A percentile compares a stretch with the other conserved stretches of the same genome.
phyloP scores from a whole-genome alignment of 345 rosid species.

The Brassica nigra region DNA sequence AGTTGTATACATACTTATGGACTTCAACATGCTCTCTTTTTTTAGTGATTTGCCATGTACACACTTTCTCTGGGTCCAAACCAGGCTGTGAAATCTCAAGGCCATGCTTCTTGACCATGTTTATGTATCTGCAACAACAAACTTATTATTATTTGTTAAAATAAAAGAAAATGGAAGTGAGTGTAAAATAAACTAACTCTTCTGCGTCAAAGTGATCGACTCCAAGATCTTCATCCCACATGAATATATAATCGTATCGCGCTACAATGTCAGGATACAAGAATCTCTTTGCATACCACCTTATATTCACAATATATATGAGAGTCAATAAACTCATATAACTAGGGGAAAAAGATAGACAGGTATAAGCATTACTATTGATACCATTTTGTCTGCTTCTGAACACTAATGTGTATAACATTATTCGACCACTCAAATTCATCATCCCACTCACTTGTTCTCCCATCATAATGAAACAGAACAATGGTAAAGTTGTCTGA shows the following conservation, averaged over 20 bases:
- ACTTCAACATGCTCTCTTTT: conserved; percentile 78
- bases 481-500: conserved; percentile 76
- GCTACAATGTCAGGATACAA: conserved; percentile 91
- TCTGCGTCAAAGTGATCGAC: conserved; percentile 80
- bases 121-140: conserved; percentile 57
- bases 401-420: conserved; percentile 76
- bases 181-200: conserved; percentile 47
- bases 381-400: conserved; percentile 88
- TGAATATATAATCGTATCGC: conserved; percentile 79
- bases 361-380: not conserved
- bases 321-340: not conserved
- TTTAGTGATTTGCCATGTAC: conserved; percentile 93
- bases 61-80: conserved; percentile 79
- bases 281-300: conserved; percentile 98
- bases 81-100: conserved; percentile 93
- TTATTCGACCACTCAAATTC: conserved; percentile 82
- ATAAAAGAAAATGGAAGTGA: not conserved
- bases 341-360: not conserved
- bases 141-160: not conserved
- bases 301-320: conserved; percentile 39
- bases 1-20: conserved; percentile 50
- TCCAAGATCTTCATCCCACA: conserved; percentile 98
- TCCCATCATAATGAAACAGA: conserved; percentile 92
- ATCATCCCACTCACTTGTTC: conserved; percentile 80
- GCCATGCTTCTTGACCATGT: conserved; percentile 78